phyloP scores from a whole-genome alignment of 2,329 filamentous ascomycete species.

The Pseudogymnoascus sp. region DNA sequence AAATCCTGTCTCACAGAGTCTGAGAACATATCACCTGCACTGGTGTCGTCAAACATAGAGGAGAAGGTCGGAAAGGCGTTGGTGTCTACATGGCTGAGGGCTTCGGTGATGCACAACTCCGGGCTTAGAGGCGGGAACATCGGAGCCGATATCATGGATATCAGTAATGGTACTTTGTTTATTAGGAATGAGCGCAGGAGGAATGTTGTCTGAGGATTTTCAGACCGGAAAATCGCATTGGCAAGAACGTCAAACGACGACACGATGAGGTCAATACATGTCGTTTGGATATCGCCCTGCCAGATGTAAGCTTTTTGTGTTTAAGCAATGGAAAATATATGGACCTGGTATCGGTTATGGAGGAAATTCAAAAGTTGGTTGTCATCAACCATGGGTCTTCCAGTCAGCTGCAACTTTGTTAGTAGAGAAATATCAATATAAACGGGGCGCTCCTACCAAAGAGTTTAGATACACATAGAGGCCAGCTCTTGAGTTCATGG shows the following conservation, averaged over 20 bases:
- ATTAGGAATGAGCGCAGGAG: slow-evolving; percentile 81
- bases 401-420: slow-evolving; percentile 56
- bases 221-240: slow-evolving; percentile 70
- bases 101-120: slow-evolving; percentile 58
- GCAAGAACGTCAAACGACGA: slow-evolving; percentile 85
- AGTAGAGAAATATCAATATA: slow-evolving; percentile 16
- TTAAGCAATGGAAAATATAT: slow-evolving; percentile 12
- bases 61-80: slow-evolving; percentile 57
- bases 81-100: slow-evolving; percentile 54
- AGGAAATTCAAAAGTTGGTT: slow-evolving; percentile 68
- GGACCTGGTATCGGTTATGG: slow-evolving; percentile 73
- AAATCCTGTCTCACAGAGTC: slow-evolving; percentile 72
- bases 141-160: slow-evolving; percentile 48
- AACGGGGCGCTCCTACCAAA: slow-evolving; percentile 46
- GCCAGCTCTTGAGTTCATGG: slow-evolving; percentile 68
- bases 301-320: slow-evolving; percentile 22
- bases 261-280: slow-evolving; percentile 74
- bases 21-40: slow-evolving; percentile 45
- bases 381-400: slow-evolving; percentile 77
- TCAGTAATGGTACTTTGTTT: slow-evolving; percentile 57
- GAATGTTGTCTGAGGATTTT: slow-evolving; percentile 53
- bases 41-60: slow-evolving; percentile 52
- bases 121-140: slow-evolving; percentile 51
- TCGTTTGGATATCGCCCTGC: slow-evolving; percentile 66
- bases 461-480: slow-evolving; percentile 81